Evolutionary conservation across 331 rosid species (phyloP), one percentile per base, ranked within the genome.

Genomic region (Rosa hybrid): DNA sequence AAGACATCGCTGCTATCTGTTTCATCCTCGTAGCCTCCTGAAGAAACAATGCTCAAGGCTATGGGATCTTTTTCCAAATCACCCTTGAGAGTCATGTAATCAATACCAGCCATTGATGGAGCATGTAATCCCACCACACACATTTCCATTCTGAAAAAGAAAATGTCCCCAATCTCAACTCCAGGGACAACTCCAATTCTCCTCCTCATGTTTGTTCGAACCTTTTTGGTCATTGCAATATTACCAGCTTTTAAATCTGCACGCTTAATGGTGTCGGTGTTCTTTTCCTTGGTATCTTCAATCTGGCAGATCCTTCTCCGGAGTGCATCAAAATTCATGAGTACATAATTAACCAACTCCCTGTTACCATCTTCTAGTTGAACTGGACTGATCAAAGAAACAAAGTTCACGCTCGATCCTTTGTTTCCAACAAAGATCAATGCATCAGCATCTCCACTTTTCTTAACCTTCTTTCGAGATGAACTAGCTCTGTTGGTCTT

Each of bases 61-160:
- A 89, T 23, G 3, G 91, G 84, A 57, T 86, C 93, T 39, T 83
- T 91, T 75, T 84, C 87, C 42, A 11, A 12, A 63, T 71, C 88
- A 76, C 72, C 87, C 76, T 77, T 91, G 56, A 78, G 7, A 34
- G 44, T 72, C 86, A 78, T 74, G 63, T 79, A 89, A 79, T 91
- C 96, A 77, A 91, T 91, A 77, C 96, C 96, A 17, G 85, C 87
- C 96, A 91, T 91, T 21, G 90, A 53, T 20, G 85, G 96, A 75
- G 77, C 81, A 85, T 91, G 96, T 48, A 91, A 82, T 50, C 93
- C 93, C 63, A 91, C 90, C 41, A 87, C 80, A 80, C 80, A 75
- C 84, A 89, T 74, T 79, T 91, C 96, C 76, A 91, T 85, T 48
- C 93, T 78, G 50, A 86, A 86, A 83, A 80, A 91, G 91, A 88